Percentiles rank a stretch among this genome's conserved stretches.
These are phyloP conservation scores for Gossypium bickii DNA, from an alignment of 345 rosid genomes.

Conservation along the genomic window DNA sequence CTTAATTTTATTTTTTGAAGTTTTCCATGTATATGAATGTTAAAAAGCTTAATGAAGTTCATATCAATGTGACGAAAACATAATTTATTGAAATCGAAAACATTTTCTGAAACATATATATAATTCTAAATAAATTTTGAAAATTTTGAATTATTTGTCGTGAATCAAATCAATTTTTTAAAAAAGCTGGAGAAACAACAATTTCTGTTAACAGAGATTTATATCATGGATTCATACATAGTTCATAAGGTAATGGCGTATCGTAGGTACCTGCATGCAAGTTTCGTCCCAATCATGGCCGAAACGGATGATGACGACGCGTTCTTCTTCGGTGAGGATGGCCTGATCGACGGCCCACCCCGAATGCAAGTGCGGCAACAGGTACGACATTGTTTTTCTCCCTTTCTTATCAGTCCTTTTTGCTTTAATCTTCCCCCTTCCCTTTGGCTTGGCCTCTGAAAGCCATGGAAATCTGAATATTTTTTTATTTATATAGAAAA, in stretches of 20 bases:
- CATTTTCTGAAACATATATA: too few species aligned
- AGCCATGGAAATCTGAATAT: neutral
- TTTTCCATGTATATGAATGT: too few species aligned
- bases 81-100: too few species aligned
- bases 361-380: slow-evolving; percentile 88
- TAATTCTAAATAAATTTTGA: too few species aligned
- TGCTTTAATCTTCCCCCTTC: neutral
- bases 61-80: too few species aligned
- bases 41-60: too few species aligned
- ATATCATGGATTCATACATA: too few species aligned
- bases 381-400: slow-evolving; percentile 52
- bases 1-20: too few species aligned
- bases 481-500: neutral
- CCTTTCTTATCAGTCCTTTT: neutral
- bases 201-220: too few species aligned
- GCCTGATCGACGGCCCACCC: slow-evolving; percentile 96
- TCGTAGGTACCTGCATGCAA: slow-evolving; percentile 15
- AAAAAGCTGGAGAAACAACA: too few species aligned
- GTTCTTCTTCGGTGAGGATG: slow-evolving; percentile 23
- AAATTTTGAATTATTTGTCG: too few species aligned
- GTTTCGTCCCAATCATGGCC: slow-evolving; percentile 28
- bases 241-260: neutral
- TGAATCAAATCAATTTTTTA: too few species aligned
- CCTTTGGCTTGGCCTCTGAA: neutral
- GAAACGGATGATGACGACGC: slow-evolving; percentile 21